Conservation (phyloP, 73 alveolate species). For the Paraurostyla sp. region DNA sequence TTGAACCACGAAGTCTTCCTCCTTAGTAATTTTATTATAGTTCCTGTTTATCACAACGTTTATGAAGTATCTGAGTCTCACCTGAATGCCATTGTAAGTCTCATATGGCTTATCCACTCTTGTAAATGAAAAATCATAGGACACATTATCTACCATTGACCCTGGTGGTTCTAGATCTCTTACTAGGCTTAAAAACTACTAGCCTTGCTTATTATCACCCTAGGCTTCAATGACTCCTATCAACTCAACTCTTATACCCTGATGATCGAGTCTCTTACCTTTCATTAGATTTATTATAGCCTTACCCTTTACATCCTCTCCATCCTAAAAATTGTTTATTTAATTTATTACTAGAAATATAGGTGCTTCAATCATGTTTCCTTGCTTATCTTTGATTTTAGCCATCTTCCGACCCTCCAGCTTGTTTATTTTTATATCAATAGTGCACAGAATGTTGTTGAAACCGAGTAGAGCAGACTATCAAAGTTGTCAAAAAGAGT, state of each 20-base stretch:
- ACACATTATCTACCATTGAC: constrained; percentile 69
- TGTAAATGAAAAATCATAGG: constrained; percentile 77
- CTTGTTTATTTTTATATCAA: constrained; percentile 61
- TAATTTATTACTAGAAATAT: constrained; percentile 69
- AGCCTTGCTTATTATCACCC: constrained; percentile 74
- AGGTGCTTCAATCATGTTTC: constrained; percentile 29
- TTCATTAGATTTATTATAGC: constrained; percentile 72
- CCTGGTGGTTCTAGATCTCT: constrained; percentile 90
- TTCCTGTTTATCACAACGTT: constrained; percentile 66
- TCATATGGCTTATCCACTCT: constrained; percentile 88
- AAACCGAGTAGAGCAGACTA: constrained; percentile 65
- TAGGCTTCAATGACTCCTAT: constrained; percentile 84
- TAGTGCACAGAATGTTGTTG: constrained; percentile 21
- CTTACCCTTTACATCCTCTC: constrained; percentile 88
- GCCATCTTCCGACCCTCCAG: constrained; percentile 63
- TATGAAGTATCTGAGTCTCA: constrained; percentile 63
- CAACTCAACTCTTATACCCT: constrained; percentile 91
- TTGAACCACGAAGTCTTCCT: constrained; percentile 87
- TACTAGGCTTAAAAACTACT: constrained; percentile 73
- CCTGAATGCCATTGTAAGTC: constrained; percentile 83
- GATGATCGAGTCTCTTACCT: constrained; percentile 84
- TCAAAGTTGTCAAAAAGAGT: not conserved
- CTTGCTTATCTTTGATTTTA: constrained; percentile 63
- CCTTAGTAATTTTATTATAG: constrained; percentile 75
- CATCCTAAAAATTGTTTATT: constrained; percentile 69